A percentile compares a stretch with the other conserved stretches of the same genome.
These are phyloP conservation scores for Monascus purpureus DNA, from an alignment of 495 filamentous ascomycete species.

Conservation along the genomic window DNA sequence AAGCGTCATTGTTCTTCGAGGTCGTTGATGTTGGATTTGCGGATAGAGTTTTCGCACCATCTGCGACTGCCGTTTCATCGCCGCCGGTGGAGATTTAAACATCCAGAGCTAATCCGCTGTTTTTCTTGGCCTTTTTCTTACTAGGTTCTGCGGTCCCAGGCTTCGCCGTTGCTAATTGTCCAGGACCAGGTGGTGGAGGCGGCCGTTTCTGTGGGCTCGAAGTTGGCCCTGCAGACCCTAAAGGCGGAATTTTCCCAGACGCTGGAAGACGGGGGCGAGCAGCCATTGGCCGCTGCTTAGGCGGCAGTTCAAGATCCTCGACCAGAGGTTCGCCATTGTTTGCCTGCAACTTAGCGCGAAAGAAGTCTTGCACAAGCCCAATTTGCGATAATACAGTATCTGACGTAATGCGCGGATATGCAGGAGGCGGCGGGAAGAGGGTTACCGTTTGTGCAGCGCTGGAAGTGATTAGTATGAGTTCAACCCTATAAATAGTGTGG, in stretches of 20 bases:
- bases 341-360: slow-evolving; percentile 71
- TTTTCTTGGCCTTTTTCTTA: slow-evolving; percentile 36
- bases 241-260: slow-evolving; percentile 69
- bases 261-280: slow-evolving; percentile 68
- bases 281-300: slow-evolving; percentile 75
- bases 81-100: slow-evolving; percentile 20
- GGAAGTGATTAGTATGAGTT: slow-evolving; percentile 6
- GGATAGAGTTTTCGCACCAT: slow-evolving; percentile 12
- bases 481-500: background rate
- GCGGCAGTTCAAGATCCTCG: slow-evolving; percentile 90
- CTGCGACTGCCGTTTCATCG: slow-evolving; percentile 10
- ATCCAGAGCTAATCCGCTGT: slow-evolving; percentile 21
- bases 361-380: slow-evolving; percentile 77
- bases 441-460: slow-evolving; percentile 32
- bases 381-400: slow-evolving; percentile 68
- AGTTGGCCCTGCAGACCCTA: slow-evolving; percentile 15
- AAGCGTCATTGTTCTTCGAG: slow-evolving; percentile 6
- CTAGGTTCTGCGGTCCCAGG: slow-evolving; percentile 21
- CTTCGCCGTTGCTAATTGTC: slow-evolving; percentile 9
- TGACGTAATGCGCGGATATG: slow-evolving; percentile 65
- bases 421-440: slow-evolving; percentile 44
- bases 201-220: slow-evolving; percentile 79
- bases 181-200: slow-evolving; percentile 18
- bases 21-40: slow-evolving; percentile 5
- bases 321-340: slow-evolving; percentile 69